Evolutionary conservation across 345 rosid genomes (phyloP), one percentile per base, ranked within the genome.

Genomic region (Gynandropsis gynandra): DNA sequence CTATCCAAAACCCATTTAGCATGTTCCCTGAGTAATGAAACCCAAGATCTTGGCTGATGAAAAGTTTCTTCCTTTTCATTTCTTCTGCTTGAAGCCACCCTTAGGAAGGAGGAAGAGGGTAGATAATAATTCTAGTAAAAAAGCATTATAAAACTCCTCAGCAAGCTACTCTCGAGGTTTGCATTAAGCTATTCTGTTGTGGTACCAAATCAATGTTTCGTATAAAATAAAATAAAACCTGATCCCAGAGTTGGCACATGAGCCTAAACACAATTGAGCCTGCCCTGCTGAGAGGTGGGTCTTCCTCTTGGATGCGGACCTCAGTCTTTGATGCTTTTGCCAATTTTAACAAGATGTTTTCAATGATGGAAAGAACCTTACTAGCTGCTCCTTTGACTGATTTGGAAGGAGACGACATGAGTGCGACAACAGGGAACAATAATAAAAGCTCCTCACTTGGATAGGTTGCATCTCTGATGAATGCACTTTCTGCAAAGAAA

Each of bases 381-480:
- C 67, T 69, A 54, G 94, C 88, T 37, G 67, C 74, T 68, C 68
- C 80, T 75, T 86, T 89, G 54, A 86, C 66, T 66, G 80, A 73
- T 69, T 67, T 79, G 67, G 96, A 89, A 56, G 94, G 80, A 47
- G 88, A 80, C 14, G 95, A 86, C 78, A 89, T 66, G 50, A 89
- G 83, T 56, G 65, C 68, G 59, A 85, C 68, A 52, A 68, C 64
- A 54, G 94, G 97, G 72, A 80, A 83, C 66, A 75, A 66, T 56
- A 86, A 62, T 51, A 89, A 66, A 34, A 85, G 80, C 70, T 89
- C 96, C 58, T 76, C 85, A 38, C 68, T 54, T 54, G 77, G 56
- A 54, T 49, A 50, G 52, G 42, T 56, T 56, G 66, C 66, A 64
- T 63, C 63, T 59, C 49, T 61, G 52, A 64, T 61, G 17, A 42